phyloP scores from a whole-genome alignment of 1,139 yeast genomes.

The Blastobotrys apis region DNA sequence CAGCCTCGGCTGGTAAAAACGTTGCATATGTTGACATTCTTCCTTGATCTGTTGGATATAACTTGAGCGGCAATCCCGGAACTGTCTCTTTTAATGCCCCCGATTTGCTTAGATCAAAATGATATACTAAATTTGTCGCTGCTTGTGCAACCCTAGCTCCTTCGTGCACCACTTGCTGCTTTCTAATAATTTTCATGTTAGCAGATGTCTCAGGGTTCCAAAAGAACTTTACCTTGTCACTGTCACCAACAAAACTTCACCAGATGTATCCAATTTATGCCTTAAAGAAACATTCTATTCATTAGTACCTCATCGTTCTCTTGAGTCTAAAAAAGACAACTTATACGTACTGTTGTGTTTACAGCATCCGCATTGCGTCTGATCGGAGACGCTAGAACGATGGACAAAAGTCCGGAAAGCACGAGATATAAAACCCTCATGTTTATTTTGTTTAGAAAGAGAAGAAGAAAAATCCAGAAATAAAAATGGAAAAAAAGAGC shows the following conservation, averaged over 20 bases:
- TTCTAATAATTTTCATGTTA: conserved; percentile 1
- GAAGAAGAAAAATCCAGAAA: too few relatives aligned
- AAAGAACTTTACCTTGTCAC: conserved; percentile 6
- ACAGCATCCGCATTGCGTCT: conserved; percentile 1
- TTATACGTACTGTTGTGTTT: conserved; percentile 7
- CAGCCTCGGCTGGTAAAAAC: conserved; percentile 18
- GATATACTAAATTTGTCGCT: conserved; percentile 20
- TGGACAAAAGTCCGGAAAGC: too few relatives aligned
- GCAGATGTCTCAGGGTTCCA: not conserved
- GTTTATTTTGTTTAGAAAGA: too few relatives aligned
- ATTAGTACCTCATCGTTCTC: too few relatives aligned
- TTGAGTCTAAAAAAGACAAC: not conserved
- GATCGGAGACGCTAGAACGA: too few relatives aligned
- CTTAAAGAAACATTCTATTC: conserved; percentile 11
- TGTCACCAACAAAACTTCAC: conserved; percentile 6
- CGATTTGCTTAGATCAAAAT: conserved; percentile 21
- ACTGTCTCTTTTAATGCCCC: conserved; percentile 16
- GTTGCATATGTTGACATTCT: conserved; percentile 22
- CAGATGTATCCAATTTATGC: conserved; percentile 5
- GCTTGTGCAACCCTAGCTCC: conserved; percentile 17
- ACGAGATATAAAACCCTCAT: not conserved
- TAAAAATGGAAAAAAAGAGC: too few relatives aligned
- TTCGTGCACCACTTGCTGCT: conserved; percentile 15
- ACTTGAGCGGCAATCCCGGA: conserved; percentile 24
- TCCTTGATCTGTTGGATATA: conserved; percentile 18